Evolutionary conservation across 1,139 yeast species (phyloP).

Genomic region (Schizosaccharomyces versatilis): DNA sequence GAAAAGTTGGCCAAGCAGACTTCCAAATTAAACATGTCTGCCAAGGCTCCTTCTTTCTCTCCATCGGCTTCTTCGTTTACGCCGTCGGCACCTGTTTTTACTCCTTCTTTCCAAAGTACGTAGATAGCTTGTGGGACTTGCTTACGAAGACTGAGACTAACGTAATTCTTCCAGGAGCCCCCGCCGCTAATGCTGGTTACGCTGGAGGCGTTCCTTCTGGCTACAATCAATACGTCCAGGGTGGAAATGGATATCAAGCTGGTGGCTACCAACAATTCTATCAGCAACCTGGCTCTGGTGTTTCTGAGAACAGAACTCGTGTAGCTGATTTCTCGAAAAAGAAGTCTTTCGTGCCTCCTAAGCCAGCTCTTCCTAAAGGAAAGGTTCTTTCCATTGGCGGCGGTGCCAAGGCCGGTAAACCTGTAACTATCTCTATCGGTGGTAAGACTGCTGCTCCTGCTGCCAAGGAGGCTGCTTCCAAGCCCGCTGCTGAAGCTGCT

Average conservation of each 20-base stretch:
- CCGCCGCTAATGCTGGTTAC: too few relatives aligned
- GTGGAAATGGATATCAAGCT: too few relatives aligned
- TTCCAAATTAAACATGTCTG: background rate
- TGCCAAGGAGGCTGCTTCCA: constrained; percentile 16
- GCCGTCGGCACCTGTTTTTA: background rate
- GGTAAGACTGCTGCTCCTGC: constrained; percentile 15
- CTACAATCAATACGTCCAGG: too few relatives aligned
- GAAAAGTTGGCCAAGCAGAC: constrained; percentile 1
- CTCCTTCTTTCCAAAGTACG: background rate
- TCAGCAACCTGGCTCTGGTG: constrained; percentile 8
- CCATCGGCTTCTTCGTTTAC: background rate
- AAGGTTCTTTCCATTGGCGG: constrained; percentile 24
- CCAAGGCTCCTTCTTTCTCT: constrained; percentile 2
- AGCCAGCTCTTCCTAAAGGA: constrained; percentile 18
- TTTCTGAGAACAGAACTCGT: background rate
- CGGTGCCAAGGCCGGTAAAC: constrained; percentile 15
- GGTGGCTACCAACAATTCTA: constrained; percentile 3
- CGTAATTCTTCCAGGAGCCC: too few relatives aligned
- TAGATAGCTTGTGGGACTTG: background rate
- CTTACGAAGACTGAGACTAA: too few relatives aligned
- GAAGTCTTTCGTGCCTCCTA: constrained; percentile 9
- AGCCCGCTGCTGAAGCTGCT: constrained; percentile 12
- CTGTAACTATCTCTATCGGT: constrained; percentile 14
- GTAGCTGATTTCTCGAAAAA: constrained; percentile 7
- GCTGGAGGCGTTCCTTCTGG: too few relatives aligned